These are phyloP conservation scores for Diaporthe vexans DNA, from an alignment of 2,329 filamentous ascomycete genomes.

Conservation along the genomic window DNA sequence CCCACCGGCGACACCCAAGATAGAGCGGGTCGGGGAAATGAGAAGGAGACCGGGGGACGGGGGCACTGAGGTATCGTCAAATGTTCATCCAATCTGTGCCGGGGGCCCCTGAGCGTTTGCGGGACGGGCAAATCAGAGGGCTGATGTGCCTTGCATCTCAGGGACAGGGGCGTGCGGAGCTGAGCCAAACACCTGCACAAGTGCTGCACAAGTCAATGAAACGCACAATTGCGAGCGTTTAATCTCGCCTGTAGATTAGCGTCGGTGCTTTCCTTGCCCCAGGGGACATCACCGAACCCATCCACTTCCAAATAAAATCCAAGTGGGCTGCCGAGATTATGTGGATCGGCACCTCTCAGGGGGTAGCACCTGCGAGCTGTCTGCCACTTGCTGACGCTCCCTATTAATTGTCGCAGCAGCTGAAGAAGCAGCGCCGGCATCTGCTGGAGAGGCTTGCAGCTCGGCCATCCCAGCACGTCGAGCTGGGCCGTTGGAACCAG, in stretches of 20 bases:
- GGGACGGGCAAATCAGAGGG: constrained; percentile 39
- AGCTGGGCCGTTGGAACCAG: not conserved
- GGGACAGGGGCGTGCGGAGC: constrained; percentile 38
- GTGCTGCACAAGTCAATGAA: constrained; percentile 36
- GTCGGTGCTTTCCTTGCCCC: constrained; percentile 37
- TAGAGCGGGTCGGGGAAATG: constrained; percentile 40
- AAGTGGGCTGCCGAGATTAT: constrained; percentile 42
- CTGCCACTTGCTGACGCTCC: not conserved
- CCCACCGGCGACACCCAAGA: constrained; percentile 36
- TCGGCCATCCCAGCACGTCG: constrained; percentile 5
- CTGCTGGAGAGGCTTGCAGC: constrained; percentile 4
- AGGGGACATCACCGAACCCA: constrained; percentile 36
- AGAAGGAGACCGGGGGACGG: constrained; percentile 41
- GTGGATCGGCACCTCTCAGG: constrained; percentile 34
- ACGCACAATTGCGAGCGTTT: constrained; percentile 36
- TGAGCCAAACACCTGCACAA: constrained; percentile 38
- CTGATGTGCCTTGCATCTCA: constrained; percentile 39
- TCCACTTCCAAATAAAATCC: constrained; percentile 42
- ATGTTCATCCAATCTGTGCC: constrained; percentile 37
- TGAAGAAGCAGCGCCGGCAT: not conserved
- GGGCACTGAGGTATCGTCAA: constrained; percentile 37
- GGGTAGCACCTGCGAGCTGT: constrained; percentile 23
- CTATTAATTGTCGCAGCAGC: constrained; percentile 12
- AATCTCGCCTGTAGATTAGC: constrained; percentile 41
- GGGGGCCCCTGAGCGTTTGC: constrained; percentile 39